These are phyloP conservation scores for Dichotomocladium elegans DNA, from an alignment of 371 early-diverging fungal genomes.

Conservation along the genomic window DNA sequence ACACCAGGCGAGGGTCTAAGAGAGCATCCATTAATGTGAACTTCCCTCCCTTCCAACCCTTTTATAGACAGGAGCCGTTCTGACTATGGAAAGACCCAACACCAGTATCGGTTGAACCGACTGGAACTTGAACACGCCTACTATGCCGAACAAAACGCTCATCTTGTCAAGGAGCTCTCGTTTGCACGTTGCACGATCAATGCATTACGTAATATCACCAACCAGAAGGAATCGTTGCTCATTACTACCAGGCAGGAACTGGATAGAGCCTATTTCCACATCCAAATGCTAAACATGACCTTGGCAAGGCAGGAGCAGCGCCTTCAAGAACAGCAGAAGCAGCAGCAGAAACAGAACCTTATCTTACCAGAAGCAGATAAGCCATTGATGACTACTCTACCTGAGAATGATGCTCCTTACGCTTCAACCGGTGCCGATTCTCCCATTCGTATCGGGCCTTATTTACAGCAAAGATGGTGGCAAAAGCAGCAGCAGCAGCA, in stretches of 20 bases:
- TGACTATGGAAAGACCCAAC: no score
- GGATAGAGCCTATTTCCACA: conserved; percentile 43
- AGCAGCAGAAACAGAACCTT: no score
- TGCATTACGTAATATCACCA: conserved; percentile 36
- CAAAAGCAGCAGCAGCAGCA: background rate
- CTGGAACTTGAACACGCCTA: conserved; percentile 42
- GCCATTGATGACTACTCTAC: background rate
- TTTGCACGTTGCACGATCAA: conserved; percentile 42
- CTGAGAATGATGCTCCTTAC: background rate
- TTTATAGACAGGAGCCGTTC: no score
- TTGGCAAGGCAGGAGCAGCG: conserved; percentile 23
- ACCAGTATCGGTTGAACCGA: conserved; percentile 18
- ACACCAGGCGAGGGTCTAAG: no score
- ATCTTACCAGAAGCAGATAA: background rate
- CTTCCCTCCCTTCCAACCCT: no score
- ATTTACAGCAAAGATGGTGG: no score
- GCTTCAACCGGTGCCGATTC: background rate
- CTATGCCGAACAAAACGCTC: conserved; percentile 38
- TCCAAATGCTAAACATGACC: conserved; percentile 26
- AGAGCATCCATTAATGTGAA: no score
- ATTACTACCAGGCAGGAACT: conserved; percentile 48
- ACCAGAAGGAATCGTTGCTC: conserved; percentile 31
- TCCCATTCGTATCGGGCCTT: background rate
- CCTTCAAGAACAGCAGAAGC: conserved; percentile 1
- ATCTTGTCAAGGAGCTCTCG: conserved; percentile 32